Percentiles rank a stretch among this genome's conserved stretches.
Conservation (phyloP, 1,139 yeast genomes). For the Fermentozyma sake region DNA sequence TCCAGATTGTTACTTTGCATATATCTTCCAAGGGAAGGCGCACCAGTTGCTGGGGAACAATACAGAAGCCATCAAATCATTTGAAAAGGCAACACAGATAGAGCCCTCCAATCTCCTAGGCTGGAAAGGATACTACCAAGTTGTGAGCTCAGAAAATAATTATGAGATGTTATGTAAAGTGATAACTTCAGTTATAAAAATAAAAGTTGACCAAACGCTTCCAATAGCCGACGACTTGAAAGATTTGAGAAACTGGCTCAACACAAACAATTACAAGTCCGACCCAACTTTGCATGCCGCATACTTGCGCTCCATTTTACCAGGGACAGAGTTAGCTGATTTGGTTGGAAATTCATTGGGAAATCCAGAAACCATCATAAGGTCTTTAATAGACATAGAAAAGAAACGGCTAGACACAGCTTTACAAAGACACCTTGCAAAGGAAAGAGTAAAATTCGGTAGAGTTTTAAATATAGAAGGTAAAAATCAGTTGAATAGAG, state of each 20-base stretch:
- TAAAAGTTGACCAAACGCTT: slow-evolving; percentile 27
- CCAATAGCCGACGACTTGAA: slow-evolving; percentile 44
- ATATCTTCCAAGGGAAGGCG: slow-evolving; percentile 60
- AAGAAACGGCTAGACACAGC: slow-evolving; percentile 36
- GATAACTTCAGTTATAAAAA: slow-evolving; percentile 21
- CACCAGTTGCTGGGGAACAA: slow-evolving; percentile 38
- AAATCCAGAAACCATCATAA: slow-evolving; percentile 45
- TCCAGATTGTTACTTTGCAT: slow-evolving; percentile 57
- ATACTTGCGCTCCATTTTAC: slow-evolving; percentile 53
- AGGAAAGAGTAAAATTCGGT: slow-evolving; percentile 39
- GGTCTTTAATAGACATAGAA: slow-evolving; percentile 44
- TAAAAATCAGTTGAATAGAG: slow-evolving; percentile 29
- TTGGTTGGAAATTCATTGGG: slow-evolving; percentile 49
- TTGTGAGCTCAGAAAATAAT: slow-evolving; percentile 28
- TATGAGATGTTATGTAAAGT: slow-evolving; percentile 46
- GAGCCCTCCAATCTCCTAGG: slow-evolving; percentile 58
- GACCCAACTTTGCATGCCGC: slow-evolving; percentile 34
- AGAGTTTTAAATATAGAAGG: slow-evolving; percentile 29
- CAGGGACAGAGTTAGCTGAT: slow-evolving; percentile 59
- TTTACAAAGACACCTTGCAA: slow-evolving; percentile 24
- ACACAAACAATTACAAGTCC: slow-evolving; percentile 26
- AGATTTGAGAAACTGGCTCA: slow-evolving; percentile 44
- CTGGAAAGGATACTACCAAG: slow-evolving; percentile 72
- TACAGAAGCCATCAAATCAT: slow-evolving; percentile 45
- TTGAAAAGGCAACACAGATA: slow-evolving; percentile 50